Percentiles rank a stretch among this genome's conserved stretches.
phyloP scores from a whole-genome alignment of 495 filamentous ascomycete species.

The Aspergillus sclerotiicarbonarius region DNA sequence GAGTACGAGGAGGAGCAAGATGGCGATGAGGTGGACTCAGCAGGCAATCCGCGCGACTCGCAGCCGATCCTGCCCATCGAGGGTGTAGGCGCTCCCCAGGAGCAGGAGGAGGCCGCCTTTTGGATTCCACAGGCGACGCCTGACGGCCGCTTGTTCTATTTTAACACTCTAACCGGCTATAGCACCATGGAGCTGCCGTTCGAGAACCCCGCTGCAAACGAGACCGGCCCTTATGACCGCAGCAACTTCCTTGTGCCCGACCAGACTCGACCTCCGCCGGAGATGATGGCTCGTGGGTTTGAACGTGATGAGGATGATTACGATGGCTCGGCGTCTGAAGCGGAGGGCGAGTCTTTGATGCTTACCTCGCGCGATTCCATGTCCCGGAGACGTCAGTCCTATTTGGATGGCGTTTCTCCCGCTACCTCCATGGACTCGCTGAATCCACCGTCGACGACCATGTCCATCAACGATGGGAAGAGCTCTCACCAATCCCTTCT shows the following conservation, averaged over 20 bases:
- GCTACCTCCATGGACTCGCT: constrained; percentile 91
- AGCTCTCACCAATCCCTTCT: constrained; percentile 16
- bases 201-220: constrained; percentile 79
- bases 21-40: constrained; percentile 64
- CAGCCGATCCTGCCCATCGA: constrained; percentile 66
- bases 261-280: constrained; percentile 86
- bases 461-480: constrained; percentile 31
- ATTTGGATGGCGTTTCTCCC: constrained; percentile 76
- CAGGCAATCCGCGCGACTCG: constrained; percentile 54
- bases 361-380: constrained; percentile 57
- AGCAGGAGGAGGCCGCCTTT: constrained; percentile 87
- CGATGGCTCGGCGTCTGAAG: constrained; percentile 83
- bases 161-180: constrained; percentile 92
- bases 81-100: constrained; percentile 54
- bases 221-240: constrained; percentile 82
- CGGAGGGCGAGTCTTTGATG: constrained; percentile 67
- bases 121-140: constrained; percentile 98
- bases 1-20: constrained; percentile 71
- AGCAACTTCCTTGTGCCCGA: constrained; percentile 86
- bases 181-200: constrained; percentile 91
- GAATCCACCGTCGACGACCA: constrained; percentile 55
- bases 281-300: constrained; percentile 84
- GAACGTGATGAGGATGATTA: constrained; percentile 81
- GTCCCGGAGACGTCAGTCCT: constrained; percentile 61
- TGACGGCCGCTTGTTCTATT: constrained; percentile 93